phyloP scores from a whole-genome alignment of 1,284 basidiomycete species.

The Wolfiporia cocos region DNA sequence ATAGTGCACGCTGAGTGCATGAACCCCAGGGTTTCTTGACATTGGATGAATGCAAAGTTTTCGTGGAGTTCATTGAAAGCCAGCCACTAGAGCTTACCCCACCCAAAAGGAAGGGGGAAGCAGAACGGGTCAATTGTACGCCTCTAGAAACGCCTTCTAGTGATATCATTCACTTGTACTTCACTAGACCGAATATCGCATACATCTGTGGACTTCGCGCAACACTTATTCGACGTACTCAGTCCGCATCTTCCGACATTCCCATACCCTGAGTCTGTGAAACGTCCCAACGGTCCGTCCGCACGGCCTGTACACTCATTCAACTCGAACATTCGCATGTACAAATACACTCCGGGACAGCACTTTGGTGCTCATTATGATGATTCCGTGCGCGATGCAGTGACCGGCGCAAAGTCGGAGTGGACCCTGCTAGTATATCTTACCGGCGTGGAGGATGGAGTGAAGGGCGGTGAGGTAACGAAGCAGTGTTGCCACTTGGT shows the following conservation, averaged over 20 bases:
- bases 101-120: conserved; percentile 72
- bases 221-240: conserved; percentile 44
- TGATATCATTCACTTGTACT: neutral
- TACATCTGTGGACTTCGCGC: conserved; percentile 55
- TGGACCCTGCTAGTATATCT: conserved; percentile 83
- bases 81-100: conserved; percentile 64
- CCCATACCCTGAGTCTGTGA: conserved; percentile 41
- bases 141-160: no score
- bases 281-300: conserved; percentile 22
- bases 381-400: conserved; percentile 53
- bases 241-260: conserved; percentile 57
- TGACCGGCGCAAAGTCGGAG: conserved; percentile 57
- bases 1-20: conserved; percentile 6
- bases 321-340: conserved; percentile 66
- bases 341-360: conserved; percentile 61
- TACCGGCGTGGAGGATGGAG: conserved; percentile 63
- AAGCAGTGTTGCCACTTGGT: neutral
- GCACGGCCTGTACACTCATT: conserved; percentile 46
- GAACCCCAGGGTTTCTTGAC: conserved; percentile 48
- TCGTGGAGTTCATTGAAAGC: conserved; percentile 57
- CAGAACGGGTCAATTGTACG: conserved; percentile 68
- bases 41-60: conserved; percentile 55
- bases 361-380: conserved; percentile 76
- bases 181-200: conserved; percentile 57
- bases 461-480: conserved; percentile 63